phyloP scores from a whole-genome alignment of 306 rosid genomes.

The Vigna mungo region DNA sequence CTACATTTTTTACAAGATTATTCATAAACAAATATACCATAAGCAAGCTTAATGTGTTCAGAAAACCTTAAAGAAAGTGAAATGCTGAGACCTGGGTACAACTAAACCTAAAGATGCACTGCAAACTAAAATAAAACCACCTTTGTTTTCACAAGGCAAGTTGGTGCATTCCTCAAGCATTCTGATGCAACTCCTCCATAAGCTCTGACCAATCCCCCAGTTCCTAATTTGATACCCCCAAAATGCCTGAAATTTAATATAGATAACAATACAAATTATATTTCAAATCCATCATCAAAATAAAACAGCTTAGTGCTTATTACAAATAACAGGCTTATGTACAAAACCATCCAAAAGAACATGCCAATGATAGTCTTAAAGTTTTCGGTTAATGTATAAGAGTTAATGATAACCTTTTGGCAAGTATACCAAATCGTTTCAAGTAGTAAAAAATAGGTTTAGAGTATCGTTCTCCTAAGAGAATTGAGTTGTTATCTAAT shows the following conservation, averaged over 20 bases:
- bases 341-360: conserved; percentile 17
- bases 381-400: no score
- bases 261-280: conserved; percentile 19
- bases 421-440: no score
- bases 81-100: not conserved
- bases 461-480: no score
- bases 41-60: not conserved
- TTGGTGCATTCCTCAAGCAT: conserved; percentile 83
- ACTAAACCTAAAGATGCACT: conserved; percentile 28
- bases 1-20: conserved; percentile 49
- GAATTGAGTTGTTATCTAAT: no score
- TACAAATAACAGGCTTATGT: not conserved
- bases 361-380: not conserved
- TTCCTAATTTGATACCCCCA: conserved; percentile 93
- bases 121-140: conserved; percentile 50
- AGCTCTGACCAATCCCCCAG: conserved; percentile 94
- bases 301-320: conserved; percentile 23
- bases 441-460: no score
- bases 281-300: conserved; percentile 32
- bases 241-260: conserved; percentile 62
- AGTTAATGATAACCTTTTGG: no score
- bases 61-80: conserved; percentile 11
- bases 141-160: conserved; percentile 84
- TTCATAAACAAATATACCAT: conserved; percentile 8
- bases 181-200: conserved; percentile 94